These are phyloP conservation scores for Acer yangbiense DNA, from an alignment of 345 rosid species.

Conservation along the genomic window DNA sequence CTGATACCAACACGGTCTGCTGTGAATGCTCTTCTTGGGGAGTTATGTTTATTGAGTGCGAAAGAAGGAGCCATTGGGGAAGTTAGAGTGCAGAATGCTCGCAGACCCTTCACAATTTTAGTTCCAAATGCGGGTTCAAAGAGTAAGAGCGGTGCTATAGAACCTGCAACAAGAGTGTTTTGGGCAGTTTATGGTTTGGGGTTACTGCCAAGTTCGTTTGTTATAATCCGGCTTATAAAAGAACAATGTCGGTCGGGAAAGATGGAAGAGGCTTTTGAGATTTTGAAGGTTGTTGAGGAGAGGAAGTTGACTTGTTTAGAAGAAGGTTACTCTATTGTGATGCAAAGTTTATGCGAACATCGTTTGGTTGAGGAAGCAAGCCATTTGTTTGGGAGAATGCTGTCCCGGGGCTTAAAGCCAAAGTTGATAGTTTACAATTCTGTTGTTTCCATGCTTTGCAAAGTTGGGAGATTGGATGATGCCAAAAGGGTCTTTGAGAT, in stretches of 20 bases:
- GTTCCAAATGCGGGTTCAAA: constrained; percentile 28
- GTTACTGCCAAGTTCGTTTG: constrained; percentile 34
- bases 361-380: constrained; percentile 28
- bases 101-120: constrained; percentile 27
- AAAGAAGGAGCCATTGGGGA: constrained; percentile 26
- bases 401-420: constrained; percentile 27
- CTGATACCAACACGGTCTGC: constrained; percentile 38
- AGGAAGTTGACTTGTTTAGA: constrained; percentile 32
- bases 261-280: constrained; percentile 22
- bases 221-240: constrained; percentile 24
- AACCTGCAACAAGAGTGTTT: constrained; percentile 29
- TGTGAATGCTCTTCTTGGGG: constrained; percentile 32
- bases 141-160: constrained; percentile 24
- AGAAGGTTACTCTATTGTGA: constrained; percentile 28
- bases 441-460: constrained; percentile 32
- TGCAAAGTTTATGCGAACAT: constrained; percentile 28
- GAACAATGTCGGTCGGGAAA: constrained; percentile 35
- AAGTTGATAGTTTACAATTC: constrained; percentile 34
- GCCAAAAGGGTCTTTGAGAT: constrained; percentile 30
- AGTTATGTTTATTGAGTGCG: constrained; percentile 26
- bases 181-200: constrained; percentile 23
- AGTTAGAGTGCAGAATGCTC: constrained; percentile 27
- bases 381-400: constrained; percentile 32
- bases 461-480: constrained; percentile 28
- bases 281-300: constrained; percentile 27